Evolutionary conservation across 1,139 yeast genomes (phyloP).

Genomic region (Pichia norvegensis): DNA sequence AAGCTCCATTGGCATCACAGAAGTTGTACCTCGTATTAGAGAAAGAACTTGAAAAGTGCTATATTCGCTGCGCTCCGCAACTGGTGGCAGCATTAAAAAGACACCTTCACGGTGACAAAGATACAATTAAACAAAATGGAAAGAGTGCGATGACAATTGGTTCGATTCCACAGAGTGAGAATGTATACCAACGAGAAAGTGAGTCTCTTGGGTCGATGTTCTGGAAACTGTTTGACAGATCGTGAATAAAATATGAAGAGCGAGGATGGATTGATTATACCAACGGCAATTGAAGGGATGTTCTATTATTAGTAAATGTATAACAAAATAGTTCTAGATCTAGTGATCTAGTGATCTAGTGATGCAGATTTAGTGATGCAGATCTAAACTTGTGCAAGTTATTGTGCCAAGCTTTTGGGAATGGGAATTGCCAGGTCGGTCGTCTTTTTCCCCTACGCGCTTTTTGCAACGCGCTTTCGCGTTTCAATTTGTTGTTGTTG

Average conservation of each 20-base stretch:
- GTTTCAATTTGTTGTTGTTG: too few species aligned
- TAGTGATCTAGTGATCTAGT: too few species aligned
- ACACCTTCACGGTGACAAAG: conserved; percentile 14
- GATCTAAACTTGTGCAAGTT: too few species aligned
- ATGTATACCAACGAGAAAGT: conserved; percentile 22
- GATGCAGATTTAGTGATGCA: too few species aligned
- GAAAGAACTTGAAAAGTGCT: conserved; percentile 42
- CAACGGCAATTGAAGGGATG: too few species aligned
- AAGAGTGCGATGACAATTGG: conserved; percentile 8
- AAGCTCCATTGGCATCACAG: conserved; percentile 72
- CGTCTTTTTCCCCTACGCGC: too few species aligned
- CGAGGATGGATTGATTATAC: too few species aligned
- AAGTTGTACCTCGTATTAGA: conserved; percentile 51
- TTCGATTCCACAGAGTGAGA: conserved; percentile 17
- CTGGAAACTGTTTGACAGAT: conserved; percentile 10
- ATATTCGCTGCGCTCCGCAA: conserved; percentile 26
- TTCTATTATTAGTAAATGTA: too few species aligned
- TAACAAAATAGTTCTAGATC: too few species aligned
- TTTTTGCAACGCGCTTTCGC: too few species aligned
- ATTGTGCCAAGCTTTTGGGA: too few species aligned
- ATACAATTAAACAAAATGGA: neutral
- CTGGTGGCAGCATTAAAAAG: conserved; percentile 21
- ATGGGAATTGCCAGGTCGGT: too few species aligned
- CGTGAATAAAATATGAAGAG: neutral
- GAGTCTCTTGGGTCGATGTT: conserved; percentile 26